phyloP scores from a whole-genome alignment of 208 protist genomes.

The Phytomonas francai region DNA sequence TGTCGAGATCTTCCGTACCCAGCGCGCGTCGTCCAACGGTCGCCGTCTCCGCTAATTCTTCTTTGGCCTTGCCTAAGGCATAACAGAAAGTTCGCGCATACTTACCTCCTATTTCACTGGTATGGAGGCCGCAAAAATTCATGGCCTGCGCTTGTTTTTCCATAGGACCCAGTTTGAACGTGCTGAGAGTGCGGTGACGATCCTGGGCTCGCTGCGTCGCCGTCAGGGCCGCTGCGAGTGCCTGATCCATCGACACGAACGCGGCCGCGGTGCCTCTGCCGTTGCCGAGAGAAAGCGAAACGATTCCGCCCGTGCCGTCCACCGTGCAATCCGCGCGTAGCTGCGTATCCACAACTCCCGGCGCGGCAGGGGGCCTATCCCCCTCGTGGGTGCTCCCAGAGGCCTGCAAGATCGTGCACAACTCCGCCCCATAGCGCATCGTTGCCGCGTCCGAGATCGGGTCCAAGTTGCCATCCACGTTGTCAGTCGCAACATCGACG shows the following conservation, averaged over 20 bases:
- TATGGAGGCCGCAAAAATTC: constrained; percentile 60
- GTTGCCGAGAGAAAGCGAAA: constrained; percentile 10
- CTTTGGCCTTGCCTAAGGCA: constrained; percentile 68
- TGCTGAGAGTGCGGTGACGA: constrained; percentile 59
- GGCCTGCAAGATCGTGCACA: constrained; percentile 48
- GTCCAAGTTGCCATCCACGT: constrained; percentile 15
- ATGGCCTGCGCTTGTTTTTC: constrained; percentile 63
- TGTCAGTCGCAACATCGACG: constrained; percentile 33
- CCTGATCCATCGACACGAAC: constrained; percentile 45
- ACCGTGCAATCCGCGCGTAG: constrained; percentile 49
- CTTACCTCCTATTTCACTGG: constrained; percentile 68
- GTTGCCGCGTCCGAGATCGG: constrained; percentile 28
- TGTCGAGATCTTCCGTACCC: constrained; percentile 31
- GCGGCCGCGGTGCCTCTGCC: constrained; percentile 21
- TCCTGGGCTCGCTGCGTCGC: constrained; percentile 58
- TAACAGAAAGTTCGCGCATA: constrained; percentile 82
- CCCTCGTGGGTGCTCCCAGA: constrained; percentile 24
- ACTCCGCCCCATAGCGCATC: constrained; percentile 60
- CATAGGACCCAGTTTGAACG: constrained; percentile 42
- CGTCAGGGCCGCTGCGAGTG: constrained; percentile 33
- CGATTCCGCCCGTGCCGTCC: constrained; percentile 63
- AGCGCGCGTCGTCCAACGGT: constrained; percentile 27
- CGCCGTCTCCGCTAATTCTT: constrained; percentile 36
- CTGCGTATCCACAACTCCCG: constrained; percentile 3
- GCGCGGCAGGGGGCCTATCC: constrained; percentile 13